A percentile compares a stretch with the other conserved stretches of the same genome.
These are phyloP conservation scores for Fusarium citri DNA, from an alignment of 2,329 filamentous ascomycete species.

Conservation along the genomic window DNA sequence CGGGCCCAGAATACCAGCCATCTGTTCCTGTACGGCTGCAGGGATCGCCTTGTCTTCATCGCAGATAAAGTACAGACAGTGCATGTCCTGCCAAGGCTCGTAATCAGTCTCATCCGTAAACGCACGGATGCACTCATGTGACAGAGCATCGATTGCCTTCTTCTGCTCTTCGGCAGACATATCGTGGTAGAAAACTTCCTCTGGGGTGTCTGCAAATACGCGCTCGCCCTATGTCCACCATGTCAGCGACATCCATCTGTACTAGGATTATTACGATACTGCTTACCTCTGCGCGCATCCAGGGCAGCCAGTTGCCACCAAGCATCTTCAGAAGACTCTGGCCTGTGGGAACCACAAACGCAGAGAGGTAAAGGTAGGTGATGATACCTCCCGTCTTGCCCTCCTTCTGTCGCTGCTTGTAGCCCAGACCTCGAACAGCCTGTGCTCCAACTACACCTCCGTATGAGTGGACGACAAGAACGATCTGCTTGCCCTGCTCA, in stretches of 20 bases:
- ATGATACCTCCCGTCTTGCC: conserved; percentile 16
- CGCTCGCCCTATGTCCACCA: conserved; percentile 5
- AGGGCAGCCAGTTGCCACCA: conserved; percentile 13
- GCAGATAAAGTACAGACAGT: conserved; percentile 7
- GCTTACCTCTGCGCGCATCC: conserved; percentile 21
- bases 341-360: conserved; percentile 4
- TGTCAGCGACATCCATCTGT: too few relatives aligned
- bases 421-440: conserved; percentile 7
- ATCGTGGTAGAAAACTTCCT: conserved; percentile 15
- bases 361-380: conserved; percentile 11
- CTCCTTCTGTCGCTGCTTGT: conserved; percentile 9
- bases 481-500: conserved; percentile 5
- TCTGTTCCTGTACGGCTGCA: conserved; percentile 4
- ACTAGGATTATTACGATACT: accelerated
- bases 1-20: conserved; percentile 1
- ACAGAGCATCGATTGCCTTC: background rate
- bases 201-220: conserved; percentile 8
- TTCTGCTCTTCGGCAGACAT: background rate
- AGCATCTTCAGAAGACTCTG: background rate
- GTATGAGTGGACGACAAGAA: conserved; percentile 21
- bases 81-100: conserved; percentile 16
- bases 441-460: conserved; percentile 14
- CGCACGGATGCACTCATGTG: conserved; percentile 19
- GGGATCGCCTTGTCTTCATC: conserved; percentile 12
- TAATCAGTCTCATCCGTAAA: background rate